Evolutionary conservation across 208 protist genomes (phyloP).

Genomic region (Leishmania aethiopica): DNA sequence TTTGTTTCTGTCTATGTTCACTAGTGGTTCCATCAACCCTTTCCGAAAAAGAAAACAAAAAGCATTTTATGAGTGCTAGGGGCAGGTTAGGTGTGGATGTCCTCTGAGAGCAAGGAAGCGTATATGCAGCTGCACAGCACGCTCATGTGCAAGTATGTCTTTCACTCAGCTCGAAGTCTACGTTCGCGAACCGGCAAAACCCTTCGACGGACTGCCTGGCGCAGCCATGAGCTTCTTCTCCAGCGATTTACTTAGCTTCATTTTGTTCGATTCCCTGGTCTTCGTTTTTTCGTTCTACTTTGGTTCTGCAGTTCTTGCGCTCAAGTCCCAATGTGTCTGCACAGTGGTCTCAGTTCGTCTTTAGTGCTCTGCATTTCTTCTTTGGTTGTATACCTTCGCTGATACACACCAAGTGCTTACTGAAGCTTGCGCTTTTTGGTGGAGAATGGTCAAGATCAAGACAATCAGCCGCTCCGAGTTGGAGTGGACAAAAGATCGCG

Average conservation of each 20-base stretch:
- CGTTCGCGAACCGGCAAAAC: not conserved
- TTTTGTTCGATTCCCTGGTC: not conserved
- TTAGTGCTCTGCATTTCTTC: not conserved
- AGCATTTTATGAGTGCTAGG: not conserved
- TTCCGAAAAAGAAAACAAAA: not conserved
- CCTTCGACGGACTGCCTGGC: not conserved
- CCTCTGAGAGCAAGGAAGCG: not conserved
- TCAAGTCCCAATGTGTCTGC: not conserved
- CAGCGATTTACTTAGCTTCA: not conserved
- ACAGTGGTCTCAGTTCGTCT: not conserved
- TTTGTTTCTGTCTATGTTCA: conserved; percentile 3
- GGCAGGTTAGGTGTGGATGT: too few relatives aligned
- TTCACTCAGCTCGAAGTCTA: not conserved
- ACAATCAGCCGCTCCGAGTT: conserved; percentile 91
- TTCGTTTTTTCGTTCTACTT: not conserved
- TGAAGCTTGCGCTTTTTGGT: not conserved
- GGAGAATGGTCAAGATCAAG: conserved; percentile 92
- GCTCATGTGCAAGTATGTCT: not conserved
- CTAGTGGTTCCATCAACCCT: not conserved
- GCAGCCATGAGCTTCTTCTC: not conserved
- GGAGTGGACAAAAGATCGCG: conserved; percentile 93
- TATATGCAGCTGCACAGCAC: not conserved
- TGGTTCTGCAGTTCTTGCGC: not conserved
- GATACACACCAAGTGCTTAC: not conserved
- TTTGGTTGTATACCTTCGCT: not conserved